Base-by-base conservation (phyloP, 768 basidiomycete genomes). In the Rickenella mellea region DNA sequence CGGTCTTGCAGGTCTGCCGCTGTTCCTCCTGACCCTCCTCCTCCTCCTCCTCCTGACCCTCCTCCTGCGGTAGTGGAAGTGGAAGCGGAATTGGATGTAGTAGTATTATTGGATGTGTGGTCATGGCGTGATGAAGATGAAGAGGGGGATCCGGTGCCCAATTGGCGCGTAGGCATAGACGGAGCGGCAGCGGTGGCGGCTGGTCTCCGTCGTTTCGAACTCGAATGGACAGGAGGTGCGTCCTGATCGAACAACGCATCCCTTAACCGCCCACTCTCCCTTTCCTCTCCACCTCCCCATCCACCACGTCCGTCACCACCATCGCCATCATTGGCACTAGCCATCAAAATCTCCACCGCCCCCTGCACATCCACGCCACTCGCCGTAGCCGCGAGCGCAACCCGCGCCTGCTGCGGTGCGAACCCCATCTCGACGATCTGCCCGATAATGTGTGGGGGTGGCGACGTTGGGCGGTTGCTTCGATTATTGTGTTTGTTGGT, bases 371-470 rank as follows among this genome's bases (percentile, higher is more conserved):
- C 81, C 41, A 79, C 56, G 0, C 80, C 81, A 0, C 73, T 73
- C 30, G 72, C 65, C 0, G 87, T 89, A 21, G 78, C 69, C 3
- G 75, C 71, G 1, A 97, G 74, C 0, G 93, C 92, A 17, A 69
- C 57, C 6, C 77, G 76, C 2, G 93, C 85, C 53, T 88, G 79
- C 14, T 73, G 60, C 19, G 83, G 69, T 0, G 87, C 76, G 64
- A 96, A 97, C 4, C 93, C 94, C 91, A 97, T 96, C 61, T 93
- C 90, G 24, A 96, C 84, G 24, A 97, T 74, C 56, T 90, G 85
- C 0, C 94, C 92, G 1, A 91, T 63, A 41, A 97, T 69, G 54
- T 97, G 94, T 0, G 93, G 94, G 1, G 93, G 94, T 2, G 83
- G 83, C 1, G 82, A 81, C 0, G 57, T 43, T 1, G 63, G n/a